Evolutionary conservation across 345 rosid genomes (phyloP), one percentile per base, ranked within the genome.

Genomic region (Raphanus sativus): DNA sequence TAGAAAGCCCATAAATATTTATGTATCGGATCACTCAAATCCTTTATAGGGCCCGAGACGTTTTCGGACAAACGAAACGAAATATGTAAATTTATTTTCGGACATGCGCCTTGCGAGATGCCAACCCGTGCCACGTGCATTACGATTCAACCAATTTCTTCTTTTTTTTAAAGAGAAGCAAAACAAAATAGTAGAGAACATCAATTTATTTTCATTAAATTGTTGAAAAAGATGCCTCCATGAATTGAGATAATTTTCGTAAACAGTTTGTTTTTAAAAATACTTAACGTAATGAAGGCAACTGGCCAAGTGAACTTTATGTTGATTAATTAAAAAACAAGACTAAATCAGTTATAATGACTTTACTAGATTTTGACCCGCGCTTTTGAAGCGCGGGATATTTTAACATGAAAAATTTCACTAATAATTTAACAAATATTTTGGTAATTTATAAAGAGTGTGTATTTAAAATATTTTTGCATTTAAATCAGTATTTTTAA

Each of bases 51-150:
- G 80, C 75, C 75, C 8, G 16, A 36, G 80, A 13, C 25, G 2
- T 15, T 52, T 36, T 36, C 42, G 60, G 8, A 68, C 30, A 48
- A 60, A 42, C n/a, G 5, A 26, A 48, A 67, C 42, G 7, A 8
- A 16, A 55, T 17, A 8, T 2, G 2, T 28, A 59, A 13, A 45
- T 40, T 17, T n/a, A 6, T 45, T 36, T 70, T 38, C 13, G 16
- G 12, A 4, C 71, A 70, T 70, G 71, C 50, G 65, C 70, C 60
- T 55, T 63, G 75, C 48, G 5, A 77, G 68, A 65, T 58, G 65
- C 76, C 62, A 56, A 77, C 26, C 30, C 62, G 36, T n/a, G 81
- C 81, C 81, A 78, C 77, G 81, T 78, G 73, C 73, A 25, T 58
- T 56, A 71, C 55, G 55, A 71, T 25, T 58, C 40, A 72, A 33